Evolutionary conservation across 352 stramenopile species (phyloP), one percentile per base, ranked within the genome.

Genomic region (Phytophthora pini): DNA sequence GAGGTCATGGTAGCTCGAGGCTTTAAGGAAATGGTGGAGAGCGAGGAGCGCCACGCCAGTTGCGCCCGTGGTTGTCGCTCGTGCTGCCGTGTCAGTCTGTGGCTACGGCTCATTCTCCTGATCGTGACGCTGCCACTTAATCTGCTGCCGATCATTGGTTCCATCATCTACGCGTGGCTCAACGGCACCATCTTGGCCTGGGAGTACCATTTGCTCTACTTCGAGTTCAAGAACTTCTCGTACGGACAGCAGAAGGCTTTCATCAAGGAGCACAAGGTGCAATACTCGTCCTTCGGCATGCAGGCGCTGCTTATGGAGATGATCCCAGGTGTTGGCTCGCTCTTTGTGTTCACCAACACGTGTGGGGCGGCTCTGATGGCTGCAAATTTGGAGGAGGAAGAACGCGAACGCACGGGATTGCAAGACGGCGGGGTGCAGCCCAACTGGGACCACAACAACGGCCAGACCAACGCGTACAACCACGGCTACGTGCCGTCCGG

Each of bases 201-300:
- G 84, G 82, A 91, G 62, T 80, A 87, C 41, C 82, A 91, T 55
- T 65, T 90, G 31, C 85, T 84, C 61, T 93, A 90, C 63, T 92
- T 93, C 61, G 82, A 90, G 65, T 76, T 90, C 56, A 87, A 87
- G 49, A 79, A 82, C 53, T 73, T 74, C 20, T 53, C 47, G n/a
- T 89, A 89, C 61, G 68, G 50, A 12, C 71, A 90, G 47, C 84
- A 93, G 51, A 78, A 80, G 53, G 59, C 55, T 6, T 76, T 90
- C 11, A 47, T 93, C 20, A 56, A 78, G 9, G 56, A 74, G 27
- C 80, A 72, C 61, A 79, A 82, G 48, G 45, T 70, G 40, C 66
- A 89, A 59, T 93, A 92, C 72, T 77, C 77, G 36, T 69, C 67
- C 9, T 93, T 93, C 36, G 84, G 84, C 38, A 88, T 88, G 75